Conservation (phyloP, 805 yeast genomes). For the Candida taoyuanica region DNA sequence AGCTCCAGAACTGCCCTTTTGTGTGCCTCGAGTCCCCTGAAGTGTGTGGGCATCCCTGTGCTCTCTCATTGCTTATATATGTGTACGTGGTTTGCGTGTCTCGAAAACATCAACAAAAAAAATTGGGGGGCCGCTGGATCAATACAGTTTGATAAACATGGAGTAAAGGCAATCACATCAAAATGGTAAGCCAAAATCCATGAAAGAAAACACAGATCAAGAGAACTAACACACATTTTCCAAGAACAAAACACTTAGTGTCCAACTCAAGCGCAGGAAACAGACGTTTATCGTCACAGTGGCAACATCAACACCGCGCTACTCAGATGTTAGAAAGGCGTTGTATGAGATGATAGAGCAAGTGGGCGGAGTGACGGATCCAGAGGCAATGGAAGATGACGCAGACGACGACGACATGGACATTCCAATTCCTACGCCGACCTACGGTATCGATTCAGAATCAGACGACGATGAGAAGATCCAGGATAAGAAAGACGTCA, state of each 20-base stretch:
- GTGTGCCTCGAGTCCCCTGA: conserved; percentile 27
- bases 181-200: no score
- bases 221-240: no score
- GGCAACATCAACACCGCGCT: conserved; percentile 20
- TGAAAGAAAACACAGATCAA: no score
- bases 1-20: conserved; percentile 26
- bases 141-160: no score
- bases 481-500: conserved; percentile 7
- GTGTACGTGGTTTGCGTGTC: neutral
- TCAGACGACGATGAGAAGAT: conserved; percentile 25
- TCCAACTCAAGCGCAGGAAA: conserved; percentile 33
- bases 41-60: conserved; percentile 31
- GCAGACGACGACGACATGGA: conserved; percentile 25
- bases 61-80: no score
- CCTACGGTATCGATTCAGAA: conserved; percentile 28
- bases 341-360: conserved; percentile 37
- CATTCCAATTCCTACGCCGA: conserved; percentile 33
- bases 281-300: conserved; percentile 31
- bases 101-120: neutral
- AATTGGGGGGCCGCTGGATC: neutral
- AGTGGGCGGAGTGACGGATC: conserved; percentile 43
- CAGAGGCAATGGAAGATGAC: conserved; percentile 21
- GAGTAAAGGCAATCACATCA: no score
- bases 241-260: conserved; percentile 8
- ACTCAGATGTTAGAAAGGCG: conserved; percentile 25